Evolutionary conservation across 2,329 filamentous ascomycete species (phyloP).

Genomic region (Ascochyta pisi): DNA sequence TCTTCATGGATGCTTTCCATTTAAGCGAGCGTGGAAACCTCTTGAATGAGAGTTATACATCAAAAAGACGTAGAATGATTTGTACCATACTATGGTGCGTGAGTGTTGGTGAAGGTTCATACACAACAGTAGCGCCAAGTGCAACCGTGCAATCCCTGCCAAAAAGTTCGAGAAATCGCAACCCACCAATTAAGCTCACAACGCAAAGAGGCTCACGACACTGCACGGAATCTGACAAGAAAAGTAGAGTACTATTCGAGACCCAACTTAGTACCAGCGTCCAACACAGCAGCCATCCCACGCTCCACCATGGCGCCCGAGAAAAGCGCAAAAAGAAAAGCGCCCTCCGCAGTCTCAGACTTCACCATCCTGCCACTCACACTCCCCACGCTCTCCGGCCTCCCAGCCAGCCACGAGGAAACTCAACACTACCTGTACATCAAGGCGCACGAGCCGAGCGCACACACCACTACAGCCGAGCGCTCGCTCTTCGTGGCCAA

Average conservation of each 20-base stretch:
- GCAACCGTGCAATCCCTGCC: constrained; percentile 40
- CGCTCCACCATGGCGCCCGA: constrained; percentile 26
- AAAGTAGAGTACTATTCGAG: too few species aligned
- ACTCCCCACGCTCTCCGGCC: constrained; percentile 56
- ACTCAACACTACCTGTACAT: constrained; percentile 86
- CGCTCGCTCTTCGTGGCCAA: constrained; percentile 93
- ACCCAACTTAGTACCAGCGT: neutral
- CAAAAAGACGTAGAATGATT: too few species aligned
- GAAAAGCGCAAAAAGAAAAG: constrained; percentile 23
- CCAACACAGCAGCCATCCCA: neutral
- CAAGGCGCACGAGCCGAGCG: constrained; percentile 80
- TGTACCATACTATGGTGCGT: too few species aligned
- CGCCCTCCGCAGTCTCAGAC: constrained; percentile 57
- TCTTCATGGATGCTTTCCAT: neutral
- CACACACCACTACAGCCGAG: constrained; percentile 65
- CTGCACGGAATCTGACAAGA: neutral
- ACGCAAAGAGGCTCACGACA: neutral
- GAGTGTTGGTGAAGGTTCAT: neutral
- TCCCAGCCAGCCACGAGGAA: constrained; percentile 51
- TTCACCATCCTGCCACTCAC: constrained; percentile 74
- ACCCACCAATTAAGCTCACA: constrained; percentile 15
- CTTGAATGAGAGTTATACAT: too few species aligned
- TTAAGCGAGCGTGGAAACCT: too few species aligned
- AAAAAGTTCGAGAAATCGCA: constrained; percentile 41
- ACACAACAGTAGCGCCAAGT: constrained; percentile 1